These are phyloP conservation scores for Durio zibethinus DNA, from an alignment of 345 rosid species.

Conservation along the genomic window DNA sequence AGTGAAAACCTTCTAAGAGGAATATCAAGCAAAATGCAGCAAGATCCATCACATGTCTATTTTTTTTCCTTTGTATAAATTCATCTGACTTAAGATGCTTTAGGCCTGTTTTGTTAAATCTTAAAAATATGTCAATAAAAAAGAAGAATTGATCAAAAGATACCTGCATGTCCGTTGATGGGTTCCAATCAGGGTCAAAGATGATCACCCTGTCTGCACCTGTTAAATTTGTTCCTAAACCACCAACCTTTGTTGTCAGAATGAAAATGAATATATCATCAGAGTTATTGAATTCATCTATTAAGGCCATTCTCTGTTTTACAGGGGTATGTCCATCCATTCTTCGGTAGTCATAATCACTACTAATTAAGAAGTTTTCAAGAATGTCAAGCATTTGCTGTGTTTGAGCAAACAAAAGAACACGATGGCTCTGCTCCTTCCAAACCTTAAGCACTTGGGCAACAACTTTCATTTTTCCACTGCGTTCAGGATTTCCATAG, in stretches of 20 bases:
- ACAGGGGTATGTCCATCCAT: slow-evolving; percentile 94
- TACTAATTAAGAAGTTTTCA: slow-evolving; percentile 65
- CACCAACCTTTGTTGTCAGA: slow-evolving; percentile 94
- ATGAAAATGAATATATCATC: slow-evolving; percentile 71
- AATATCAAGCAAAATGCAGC: neutral
- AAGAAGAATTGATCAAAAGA: neutral
- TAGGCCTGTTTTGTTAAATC: neutral
- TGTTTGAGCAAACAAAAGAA: slow-evolving; percentile 88
- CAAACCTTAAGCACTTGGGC: slow-evolving; percentile 82
- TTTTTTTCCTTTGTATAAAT: neutral
- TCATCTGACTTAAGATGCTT: neutral
- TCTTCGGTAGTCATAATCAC: slow-evolving; percentile 73
- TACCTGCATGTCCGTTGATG: slow-evolving; percentile 97
- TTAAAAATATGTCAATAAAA: slow-evolving; percentile 7
- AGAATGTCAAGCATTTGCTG: slow-evolving; percentile 98
- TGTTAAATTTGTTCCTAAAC: slow-evolving; percentile 92
- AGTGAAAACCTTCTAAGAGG: slow-evolving; percentile 1
- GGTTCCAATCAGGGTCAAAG: slow-evolving; percentile 99
- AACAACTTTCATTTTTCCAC: slow-evolving; percentile 92
- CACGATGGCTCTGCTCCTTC: slow-evolving; percentile 89
- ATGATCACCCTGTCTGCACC: slow-evolving; percentile 96
- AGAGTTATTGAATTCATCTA: slow-evolving; percentile 84
- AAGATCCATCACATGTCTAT: neutral
- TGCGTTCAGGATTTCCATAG: slow-evolving; percentile 88
- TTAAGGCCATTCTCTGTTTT: slow-evolving; percentile 93